Conservation (phyloP, 2,329 filamentous ascomycete species). For the Cytospora schulzeri region DNA sequence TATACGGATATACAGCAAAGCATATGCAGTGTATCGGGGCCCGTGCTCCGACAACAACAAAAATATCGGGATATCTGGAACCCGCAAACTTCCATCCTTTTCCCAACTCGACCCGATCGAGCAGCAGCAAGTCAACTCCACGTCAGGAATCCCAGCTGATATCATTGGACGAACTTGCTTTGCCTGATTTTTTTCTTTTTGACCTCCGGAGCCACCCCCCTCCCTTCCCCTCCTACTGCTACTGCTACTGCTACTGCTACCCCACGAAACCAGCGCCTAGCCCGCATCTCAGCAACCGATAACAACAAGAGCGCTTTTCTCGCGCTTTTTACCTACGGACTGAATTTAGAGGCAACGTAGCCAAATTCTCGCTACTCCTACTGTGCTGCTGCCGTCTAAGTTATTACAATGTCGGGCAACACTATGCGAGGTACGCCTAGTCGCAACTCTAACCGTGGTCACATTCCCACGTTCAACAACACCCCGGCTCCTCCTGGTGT, state of each 20-base stretch:
- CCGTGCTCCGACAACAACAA: conserved; percentile 22
- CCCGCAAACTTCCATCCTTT: conserved; percentile 17
- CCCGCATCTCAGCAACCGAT: not conserved
- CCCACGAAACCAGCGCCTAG: not conserved
- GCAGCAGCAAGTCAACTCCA: conserved; percentile 7
- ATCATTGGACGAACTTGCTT: conserved; percentile 8
- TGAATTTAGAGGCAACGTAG: conserved; percentile 11
- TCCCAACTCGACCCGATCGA: conserved; percentile 15
- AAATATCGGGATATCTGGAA: conserved; percentile 14
- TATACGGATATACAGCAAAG: not conserved
- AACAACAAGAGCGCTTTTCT: conserved; percentile 9
- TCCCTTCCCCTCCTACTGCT: not conserved
- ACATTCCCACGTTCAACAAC: conserved; percentile 58
- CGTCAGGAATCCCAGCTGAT: conserved; percentile 16
- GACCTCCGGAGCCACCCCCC: not conserved
- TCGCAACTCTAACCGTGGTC: conserved; percentile 60
- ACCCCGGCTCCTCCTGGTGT: conserved; percentile 44
- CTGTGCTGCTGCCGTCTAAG: conserved; percentile 12
- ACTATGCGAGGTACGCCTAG: conserved; percentile 73
- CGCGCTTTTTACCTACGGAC: not conserved
- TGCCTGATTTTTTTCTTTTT: not conserved
- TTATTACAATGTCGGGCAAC: conserved; percentile 55
- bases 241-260: too few species aligned
- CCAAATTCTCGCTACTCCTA: conserved; percentile 14
- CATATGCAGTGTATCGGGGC: not conserved